Percentiles rank a stretch among this genome's conserved stretches.
phyloP scores from a whole-genome alignment of 768 basidiomycete genomes.

The Filobasidium floriforme region DNA sequence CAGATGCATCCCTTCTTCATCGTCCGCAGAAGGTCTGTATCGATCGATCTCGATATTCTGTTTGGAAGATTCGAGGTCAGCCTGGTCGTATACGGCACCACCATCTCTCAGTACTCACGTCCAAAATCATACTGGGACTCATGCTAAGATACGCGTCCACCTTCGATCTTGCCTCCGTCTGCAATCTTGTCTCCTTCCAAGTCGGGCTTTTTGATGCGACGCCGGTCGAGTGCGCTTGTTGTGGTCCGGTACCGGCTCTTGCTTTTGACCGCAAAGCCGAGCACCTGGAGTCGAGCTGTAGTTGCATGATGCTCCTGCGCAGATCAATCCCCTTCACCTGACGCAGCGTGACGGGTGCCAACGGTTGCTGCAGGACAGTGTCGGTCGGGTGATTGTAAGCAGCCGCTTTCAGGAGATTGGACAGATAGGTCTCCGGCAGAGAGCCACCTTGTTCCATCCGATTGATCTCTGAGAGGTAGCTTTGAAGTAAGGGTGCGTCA shows the following conservation, averaged over 20 bases:
- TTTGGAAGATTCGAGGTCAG: neutral
- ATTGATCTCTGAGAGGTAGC: slow-evolving; percentile 59
- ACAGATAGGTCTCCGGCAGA: neutral
- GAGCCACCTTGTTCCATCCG: neutral
- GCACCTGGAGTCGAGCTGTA: slow-evolving; percentile 51
- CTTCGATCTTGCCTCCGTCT: slow-evolving; percentile 49
- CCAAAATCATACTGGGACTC: slow-evolving; percentile 42
- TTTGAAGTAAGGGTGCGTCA: slow-evolving; percentile 52
- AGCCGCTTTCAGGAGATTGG: neutral
- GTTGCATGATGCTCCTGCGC: slow-evolving; percentile 56
- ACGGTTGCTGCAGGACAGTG: slow-evolving; percentile 43
- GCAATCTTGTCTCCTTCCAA: slow-evolving; percentile 1
- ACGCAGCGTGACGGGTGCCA: slow-evolving; percentile 44
- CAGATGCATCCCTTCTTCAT: slow-evolving; percentile 28
- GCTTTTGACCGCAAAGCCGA: neutral
- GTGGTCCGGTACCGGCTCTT: neutral
- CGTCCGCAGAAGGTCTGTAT: slow-evolving; percentile 38
- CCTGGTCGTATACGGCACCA: neutral
- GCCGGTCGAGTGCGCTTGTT: neutral
- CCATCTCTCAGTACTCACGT: slow-evolving; percentile 42
- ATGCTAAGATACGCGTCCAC: slow-evolving; percentile 53
- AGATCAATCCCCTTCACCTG: slow-evolving; percentile 53
- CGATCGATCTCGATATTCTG: slow-evolving; percentile 41
- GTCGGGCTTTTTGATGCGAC: neutral
- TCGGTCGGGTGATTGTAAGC: slow-evolving; percentile 32